Conservation (phyloP, 2,329 filamentous ascomycete genomes). For the Pezicula carpinea region DNA sequence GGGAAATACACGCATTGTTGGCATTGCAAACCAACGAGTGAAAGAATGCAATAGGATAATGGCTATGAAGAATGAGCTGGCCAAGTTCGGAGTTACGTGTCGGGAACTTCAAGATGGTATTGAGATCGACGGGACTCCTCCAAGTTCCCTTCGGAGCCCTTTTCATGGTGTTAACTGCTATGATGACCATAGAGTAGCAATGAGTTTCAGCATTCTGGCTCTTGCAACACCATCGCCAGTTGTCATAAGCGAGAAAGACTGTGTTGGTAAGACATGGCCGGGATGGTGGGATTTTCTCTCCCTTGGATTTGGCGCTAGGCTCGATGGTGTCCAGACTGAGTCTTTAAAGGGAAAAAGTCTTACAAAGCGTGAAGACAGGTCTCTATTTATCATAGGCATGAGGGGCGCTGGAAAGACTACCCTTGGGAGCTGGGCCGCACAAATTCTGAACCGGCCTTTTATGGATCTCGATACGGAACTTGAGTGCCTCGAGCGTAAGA, state of each 20-base stretch:
- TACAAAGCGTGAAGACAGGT: slow-evolving; percentile 46
- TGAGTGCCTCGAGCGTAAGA: slow-evolving; percentile 66
- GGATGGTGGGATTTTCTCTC: slow-evolving; percentile 95
- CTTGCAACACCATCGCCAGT: slow-evolving; percentile 66
- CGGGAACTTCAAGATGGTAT: slow-evolving; percentile 94
- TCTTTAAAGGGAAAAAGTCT: slow-evolving; percentile 32
- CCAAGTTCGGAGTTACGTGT: slow-evolving; percentile 86
- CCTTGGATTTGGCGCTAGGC: no score
- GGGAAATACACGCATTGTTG: slow-evolving; percentile 79
- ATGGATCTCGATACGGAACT: slow-evolving; percentile 86
- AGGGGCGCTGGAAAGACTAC: slow-evolving; percentile 96
- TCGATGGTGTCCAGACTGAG: no score
- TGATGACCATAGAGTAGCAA: slow-evolving; percentile 94
- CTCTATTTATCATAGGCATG: slow-evolving; percentile 96
- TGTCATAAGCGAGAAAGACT: slow-evolving; percentile 83
- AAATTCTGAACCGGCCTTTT: slow-evolving; percentile 69
- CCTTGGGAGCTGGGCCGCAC: slow-evolving; percentile 78
- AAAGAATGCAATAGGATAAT: slow-evolving; percentile 97
- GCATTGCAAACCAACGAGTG: slow-evolving; percentile 95
- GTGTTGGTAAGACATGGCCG: slow-evolving; percentile 96
- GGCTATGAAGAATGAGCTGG: slow-evolving; percentile 91
- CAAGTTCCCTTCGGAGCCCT: slow-evolving; percentile 47
- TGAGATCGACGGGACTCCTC: slow-evolving; percentile 54
- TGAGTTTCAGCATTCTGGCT: slow-evolving; percentile 93
- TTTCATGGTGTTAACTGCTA: slow-evolving; percentile 81